Conservation (phyloP, 106 monocot genomes). For the Xerophyta viscosa region DNA sequence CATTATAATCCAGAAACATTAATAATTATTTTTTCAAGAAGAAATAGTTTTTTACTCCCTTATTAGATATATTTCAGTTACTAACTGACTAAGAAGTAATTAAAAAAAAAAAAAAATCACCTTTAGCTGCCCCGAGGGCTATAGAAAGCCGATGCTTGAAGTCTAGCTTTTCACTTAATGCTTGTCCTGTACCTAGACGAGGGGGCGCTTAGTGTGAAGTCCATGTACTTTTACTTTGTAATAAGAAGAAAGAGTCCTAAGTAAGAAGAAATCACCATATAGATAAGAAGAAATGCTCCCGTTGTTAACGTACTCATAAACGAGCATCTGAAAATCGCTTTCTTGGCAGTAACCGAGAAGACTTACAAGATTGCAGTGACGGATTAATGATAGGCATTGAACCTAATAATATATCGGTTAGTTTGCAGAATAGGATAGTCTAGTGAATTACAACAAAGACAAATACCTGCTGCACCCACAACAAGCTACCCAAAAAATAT, state of each 20-base stretch:
- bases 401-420: no score
- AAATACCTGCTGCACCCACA: no score
- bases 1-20: no score
- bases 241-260: neutral
- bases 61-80: no score
- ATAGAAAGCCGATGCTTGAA: conserved; percentile 92
- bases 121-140: conserved; percentile 89
- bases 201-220: neutral
- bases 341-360: conserved; percentile 94
- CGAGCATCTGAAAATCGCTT: conserved; percentile 68
- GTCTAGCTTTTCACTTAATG: conserved; percentile 49
- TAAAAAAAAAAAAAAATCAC: conserved; percentile 47
- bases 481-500: no score
- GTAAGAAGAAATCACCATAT: conserved; percentile 46
- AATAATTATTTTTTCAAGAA: no score
- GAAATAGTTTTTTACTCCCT: no score
- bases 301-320: conserved; percentile 85
- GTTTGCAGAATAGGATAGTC: no score
- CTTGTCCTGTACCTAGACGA: conserved; percentile 37
- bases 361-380: conserved; percentile 73
- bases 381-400: conserved; percentile 46
- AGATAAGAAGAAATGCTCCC: conserved; percentile 73
- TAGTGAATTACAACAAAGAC: neutral
- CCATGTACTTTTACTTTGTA: neutral
- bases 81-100: no score